Percentiles rank a stretch among this genome's conserved stretches.
Conservation (phyloP, 2,329 filamentous ascomycete species). For the Cyclaneusma minus region DNA sequence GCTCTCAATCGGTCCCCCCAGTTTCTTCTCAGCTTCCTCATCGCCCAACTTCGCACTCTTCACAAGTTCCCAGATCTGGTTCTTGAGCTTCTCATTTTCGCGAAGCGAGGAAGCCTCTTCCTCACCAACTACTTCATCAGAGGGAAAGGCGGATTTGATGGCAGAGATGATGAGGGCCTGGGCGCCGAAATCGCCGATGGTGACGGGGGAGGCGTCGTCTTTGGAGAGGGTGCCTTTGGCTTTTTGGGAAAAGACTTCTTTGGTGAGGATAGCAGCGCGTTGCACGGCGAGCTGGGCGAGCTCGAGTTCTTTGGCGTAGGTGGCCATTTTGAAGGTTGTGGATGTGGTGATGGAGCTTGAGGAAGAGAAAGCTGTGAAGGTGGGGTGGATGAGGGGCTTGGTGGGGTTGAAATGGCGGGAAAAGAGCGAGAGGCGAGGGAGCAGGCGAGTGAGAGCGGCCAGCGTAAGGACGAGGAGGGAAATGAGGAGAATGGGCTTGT, state of each 20-base stretch:
- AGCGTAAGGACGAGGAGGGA: constrained; percentile 14
- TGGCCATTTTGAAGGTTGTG: constrained; percentile 19
- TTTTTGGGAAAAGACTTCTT: constrained; percentile 70
- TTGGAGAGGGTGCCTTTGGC: constrained; percentile 91
- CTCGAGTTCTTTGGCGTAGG: constrained; percentile 62
- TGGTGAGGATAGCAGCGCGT: constrained; percentile 61
- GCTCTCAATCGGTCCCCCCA: constrained; percentile 53
- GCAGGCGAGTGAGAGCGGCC: constrained; percentile 14
- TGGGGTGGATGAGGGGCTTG: constrained; percentile 3
- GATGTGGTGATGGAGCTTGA: constrained; percentile 5
- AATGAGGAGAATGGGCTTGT: constrained; percentile 13
- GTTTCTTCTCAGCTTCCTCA: constrained; percentile 42
- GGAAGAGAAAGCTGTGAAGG: constrained; percentile 8
- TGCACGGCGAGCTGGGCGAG: constrained; percentile 82
- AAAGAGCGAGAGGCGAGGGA: constrained; percentile 15
- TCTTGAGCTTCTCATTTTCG: constrained; percentile 50
- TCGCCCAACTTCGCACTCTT: constrained; percentile 55
- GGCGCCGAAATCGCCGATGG: constrained; percentile 93
- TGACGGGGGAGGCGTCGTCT: constrained; percentile 91
- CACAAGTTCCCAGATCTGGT: constrained; percentile 76
- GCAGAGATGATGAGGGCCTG: constrained; percentile 92
- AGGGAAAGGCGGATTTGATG: constrained; percentile 76
- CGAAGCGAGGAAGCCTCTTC: constrained; percentile 78
- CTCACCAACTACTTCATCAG: constrained; percentile 85
- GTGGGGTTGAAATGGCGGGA: constrained; percentile 13